These are phyloP conservation scores for Salvia miltiorrhiza DNA, from an alignment of 257 asterid species.

Conservation along the genomic window DNA sequence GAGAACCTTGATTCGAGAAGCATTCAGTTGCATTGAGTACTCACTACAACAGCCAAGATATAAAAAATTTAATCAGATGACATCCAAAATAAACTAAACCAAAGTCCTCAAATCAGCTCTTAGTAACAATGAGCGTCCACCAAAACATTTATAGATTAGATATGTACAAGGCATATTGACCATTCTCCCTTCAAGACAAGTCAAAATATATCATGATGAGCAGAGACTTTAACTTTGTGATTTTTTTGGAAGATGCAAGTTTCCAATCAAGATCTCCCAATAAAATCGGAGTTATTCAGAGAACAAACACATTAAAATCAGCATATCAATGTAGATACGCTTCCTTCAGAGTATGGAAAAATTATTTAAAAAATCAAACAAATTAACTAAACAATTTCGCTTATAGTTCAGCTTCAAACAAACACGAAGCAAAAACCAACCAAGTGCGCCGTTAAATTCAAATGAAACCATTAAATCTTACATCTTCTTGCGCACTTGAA, in stretches of 20 bases:
- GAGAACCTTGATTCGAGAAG: slow-evolving; percentile 78
- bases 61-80: slow-evolving; percentile 14
- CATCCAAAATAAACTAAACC: not conserved
- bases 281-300: not conserved
- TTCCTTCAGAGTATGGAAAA: not conserved
- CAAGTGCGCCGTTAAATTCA: not conserved
- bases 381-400: not conserved
- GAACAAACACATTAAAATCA: not conserved
- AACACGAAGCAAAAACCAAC: not conserved
- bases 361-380: not conserved
- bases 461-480: slow-evolving; percentile 16
- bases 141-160: not conserved
- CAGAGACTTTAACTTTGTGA: not conserved
- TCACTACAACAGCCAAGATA: slow-evolving; percentile 45
- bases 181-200: not conserved
- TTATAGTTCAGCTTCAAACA: not conserved
- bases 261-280: slow-evolving; percentile 6
- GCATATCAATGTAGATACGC: not conserved
- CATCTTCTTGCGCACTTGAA: slow-evolving; percentile 82
- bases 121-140: not conserved
- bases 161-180: not conserved
- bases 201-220: not conserved
- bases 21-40: slow-evolving; percentile 86
- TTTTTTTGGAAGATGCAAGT: not conserved
- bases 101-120: not conserved